Evolutionary conservation across 768 basidiomycete genomes (phyloP).

Genomic region (Kwoniella sp.): DNA sequence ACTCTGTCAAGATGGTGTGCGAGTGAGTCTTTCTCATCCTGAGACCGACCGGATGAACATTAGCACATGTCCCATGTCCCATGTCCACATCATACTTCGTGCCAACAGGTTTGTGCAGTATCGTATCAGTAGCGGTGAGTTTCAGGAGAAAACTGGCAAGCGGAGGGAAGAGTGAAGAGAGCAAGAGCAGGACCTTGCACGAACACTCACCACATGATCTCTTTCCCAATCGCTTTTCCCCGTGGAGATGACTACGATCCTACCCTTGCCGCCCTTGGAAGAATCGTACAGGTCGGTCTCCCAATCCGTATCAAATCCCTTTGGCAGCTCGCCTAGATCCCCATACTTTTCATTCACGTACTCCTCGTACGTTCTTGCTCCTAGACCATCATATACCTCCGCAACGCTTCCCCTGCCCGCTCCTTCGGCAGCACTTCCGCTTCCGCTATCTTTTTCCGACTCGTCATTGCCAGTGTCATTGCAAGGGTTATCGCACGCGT

Average conservation of each 20-base stretch:
- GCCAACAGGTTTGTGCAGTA: no score
- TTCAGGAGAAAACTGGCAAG: no score
- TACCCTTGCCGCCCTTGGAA: slow-evolving; percentile 78
- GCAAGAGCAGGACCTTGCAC: not conserved
- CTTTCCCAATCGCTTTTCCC: slow-evolving; percentile 85
- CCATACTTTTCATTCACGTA: slow-evolving; percentile 42
- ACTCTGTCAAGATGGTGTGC: slow-evolving; percentile 63
- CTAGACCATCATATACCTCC: slow-evolving; percentile 43
- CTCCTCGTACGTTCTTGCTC: slow-evolving; percentile 49
- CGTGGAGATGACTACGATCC: slow-evolving; percentile 84
- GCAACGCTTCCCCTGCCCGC: slow-evolving; percentile 41
- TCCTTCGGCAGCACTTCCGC: no score
- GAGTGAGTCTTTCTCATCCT: slow-evolving; percentile 68
- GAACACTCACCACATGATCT: slow-evolving; percentile 63
- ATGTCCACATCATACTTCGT: no score
- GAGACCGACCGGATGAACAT: no score
- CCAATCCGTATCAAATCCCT: slow-evolving; percentile 74
- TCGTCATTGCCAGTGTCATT: slow-evolving; percentile 59
- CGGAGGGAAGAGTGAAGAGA: no score
- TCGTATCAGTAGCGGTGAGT: no score
- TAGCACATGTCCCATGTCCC: no score
- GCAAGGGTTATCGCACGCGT: slow-evolving; percentile 74
- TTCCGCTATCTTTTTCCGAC: no score
- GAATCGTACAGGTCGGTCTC: slow-evolving; percentile 81
- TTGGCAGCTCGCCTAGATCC: slow-evolving; percentile 63